A percentile compares a stretch with the other conserved stretches of the same genome.
Conservation (phyloP, 495 filamentous ascomycete genomes). For the Astrothelium macrocarpum region DNA sequence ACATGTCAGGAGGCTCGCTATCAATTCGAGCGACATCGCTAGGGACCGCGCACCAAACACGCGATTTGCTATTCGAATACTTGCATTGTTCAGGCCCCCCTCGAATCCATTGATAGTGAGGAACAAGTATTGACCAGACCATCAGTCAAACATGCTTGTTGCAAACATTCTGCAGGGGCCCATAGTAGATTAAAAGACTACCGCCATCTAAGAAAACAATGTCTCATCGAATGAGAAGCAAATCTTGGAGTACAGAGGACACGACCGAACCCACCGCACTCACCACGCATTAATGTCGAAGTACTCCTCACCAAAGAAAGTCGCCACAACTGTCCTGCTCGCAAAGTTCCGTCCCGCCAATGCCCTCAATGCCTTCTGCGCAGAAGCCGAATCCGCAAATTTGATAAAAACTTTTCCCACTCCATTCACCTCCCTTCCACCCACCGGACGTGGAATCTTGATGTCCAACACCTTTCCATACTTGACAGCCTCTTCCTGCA, state of each 20-base stretch:
- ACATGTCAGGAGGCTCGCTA: too few relatives aligned
- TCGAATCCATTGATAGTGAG: too few relatives aligned
- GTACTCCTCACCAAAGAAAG: slow-evolving; percentile 72
- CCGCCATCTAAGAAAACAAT: too few relatives aligned
- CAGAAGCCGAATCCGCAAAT: slow-evolving; percentile 66
- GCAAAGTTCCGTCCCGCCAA: slow-evolving; percentile 92
- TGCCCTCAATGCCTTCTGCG: slow-evolving; percentile 73
- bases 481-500: slow-evolving; percentile 83
- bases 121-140: too few relatives aligned
- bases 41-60: too few relatives aligned
- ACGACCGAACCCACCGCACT: not conserved
- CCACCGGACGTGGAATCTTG: slow-evolving; percentile 82
- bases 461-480: slow-evolving; percentile 74
- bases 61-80: too few relatives aligned
- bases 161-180: too few relatives aligned
- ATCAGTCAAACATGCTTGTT: too few relatives aligned
- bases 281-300: slow-evolving; percentile 30
- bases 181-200: too few relatives aligned
- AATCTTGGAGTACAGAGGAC: not conserved
- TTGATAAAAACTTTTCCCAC: slow-evolving; percentile 97
- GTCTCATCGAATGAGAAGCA: not conserved
- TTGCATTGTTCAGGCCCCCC: too few relatives aligned
- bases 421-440: slow-evolving; percentile 71
- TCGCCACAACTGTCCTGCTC: slow-evolving; percentile 89
- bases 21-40: too few relatives aligned